Conservation (phyloP, 805 yeast species). For the Isabelozyma heimii region DNA sequence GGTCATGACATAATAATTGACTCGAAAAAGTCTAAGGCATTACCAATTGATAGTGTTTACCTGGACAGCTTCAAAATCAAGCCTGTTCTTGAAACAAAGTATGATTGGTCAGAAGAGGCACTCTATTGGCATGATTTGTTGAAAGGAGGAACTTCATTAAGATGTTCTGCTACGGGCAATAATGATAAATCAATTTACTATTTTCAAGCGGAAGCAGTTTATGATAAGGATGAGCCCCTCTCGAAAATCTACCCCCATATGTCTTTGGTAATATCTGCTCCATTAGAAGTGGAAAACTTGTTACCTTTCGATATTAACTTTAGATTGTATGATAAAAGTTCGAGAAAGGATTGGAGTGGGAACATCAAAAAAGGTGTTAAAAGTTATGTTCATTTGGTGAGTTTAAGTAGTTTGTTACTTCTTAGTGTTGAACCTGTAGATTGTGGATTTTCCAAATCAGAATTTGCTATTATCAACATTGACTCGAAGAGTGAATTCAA, state of each 20-base stretch:
- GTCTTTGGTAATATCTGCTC: conserved; percentile 75
- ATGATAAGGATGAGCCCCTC: conserved; percentile 65
- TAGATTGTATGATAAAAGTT: conserved; percentile 71
- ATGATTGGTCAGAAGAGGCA: conserved; percentile 64
- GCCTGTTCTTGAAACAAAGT: conserved; percentile 58
- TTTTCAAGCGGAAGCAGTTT: conserved; percentile 71
- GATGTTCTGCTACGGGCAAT: conserved; percentile 49
- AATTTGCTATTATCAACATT: conserved; percentile 71
- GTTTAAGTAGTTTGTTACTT: conserved; percentile 66
- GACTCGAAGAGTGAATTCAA: conserved; percentile 53
- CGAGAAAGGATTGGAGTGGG: conserved; percentile 65
- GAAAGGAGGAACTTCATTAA: conserved; percentile 49
- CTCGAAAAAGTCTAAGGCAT: conserved; percentile 58
- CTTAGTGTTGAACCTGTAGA: conserved; percentile 65
- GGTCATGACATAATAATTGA: conserved; percentile 39
- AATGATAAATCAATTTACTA: conserved; percentile 50
- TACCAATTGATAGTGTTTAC: conserved; percentile 74
- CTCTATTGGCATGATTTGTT: conserved; percentile 66
- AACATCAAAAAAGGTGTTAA: conserved; percentile 60
- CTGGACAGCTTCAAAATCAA: conserved; percentile 53
- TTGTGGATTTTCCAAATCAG: conserved; percentile 61
- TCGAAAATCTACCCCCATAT: conserved; percentile 80
- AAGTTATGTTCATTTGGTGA: conserved; percentile 78
- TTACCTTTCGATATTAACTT: conserved; percentile 80
- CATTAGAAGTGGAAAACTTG: conserved; percentile 79